These are phyloP conservation scores for Melastoma malabathricum DNA, from an alignment of 345 rosid genomes.

Conservation along the genomic window DNA sequence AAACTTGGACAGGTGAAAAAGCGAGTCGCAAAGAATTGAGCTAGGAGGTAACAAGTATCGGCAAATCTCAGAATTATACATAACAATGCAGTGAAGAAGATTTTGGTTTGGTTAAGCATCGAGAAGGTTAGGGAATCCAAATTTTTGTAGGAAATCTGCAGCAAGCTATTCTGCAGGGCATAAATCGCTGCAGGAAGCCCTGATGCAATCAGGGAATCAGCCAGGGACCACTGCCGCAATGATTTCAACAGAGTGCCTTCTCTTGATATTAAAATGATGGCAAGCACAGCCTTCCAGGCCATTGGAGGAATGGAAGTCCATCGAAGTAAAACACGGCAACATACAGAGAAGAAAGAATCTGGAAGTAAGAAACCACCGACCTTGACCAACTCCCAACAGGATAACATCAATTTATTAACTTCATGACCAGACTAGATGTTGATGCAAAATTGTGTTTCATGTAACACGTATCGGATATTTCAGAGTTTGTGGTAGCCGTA, in stretches of 20 bases:
- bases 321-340: not conserved
- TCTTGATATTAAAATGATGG: conserved; percentile 72
- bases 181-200: conserved; percentile 96
- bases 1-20: too few species aligned
- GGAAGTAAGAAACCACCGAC: conserved; percentile 17
- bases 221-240: conserved; percentile 64
- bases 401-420: conserved; percentile 5
- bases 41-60: not conserved
- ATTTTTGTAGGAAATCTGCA: conserved; percentile 92
- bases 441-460: too few species aligned
- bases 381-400: conserved; percentile 52
- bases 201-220: conserved; percentile 83
- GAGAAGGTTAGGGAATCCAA: conserved; percentile 95
- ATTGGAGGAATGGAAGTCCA: conserved; percentile 5
- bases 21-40: too few species aligned
- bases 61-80: conserved; percentile 67
- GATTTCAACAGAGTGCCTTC: conserved; percentile 59
- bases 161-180: conserved; percentile 93
- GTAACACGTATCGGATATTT: too few species aligned
- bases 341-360: not conserved
- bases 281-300: conserved; percentile 50
- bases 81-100: conserved; percentile 82
- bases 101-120: conserved; percentile 90
- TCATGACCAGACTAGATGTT: not conserved
- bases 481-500: too few species aligned